Conservation (phyloP, 768 basidiomycete genomes). For the Collybia sordida region DNA sequence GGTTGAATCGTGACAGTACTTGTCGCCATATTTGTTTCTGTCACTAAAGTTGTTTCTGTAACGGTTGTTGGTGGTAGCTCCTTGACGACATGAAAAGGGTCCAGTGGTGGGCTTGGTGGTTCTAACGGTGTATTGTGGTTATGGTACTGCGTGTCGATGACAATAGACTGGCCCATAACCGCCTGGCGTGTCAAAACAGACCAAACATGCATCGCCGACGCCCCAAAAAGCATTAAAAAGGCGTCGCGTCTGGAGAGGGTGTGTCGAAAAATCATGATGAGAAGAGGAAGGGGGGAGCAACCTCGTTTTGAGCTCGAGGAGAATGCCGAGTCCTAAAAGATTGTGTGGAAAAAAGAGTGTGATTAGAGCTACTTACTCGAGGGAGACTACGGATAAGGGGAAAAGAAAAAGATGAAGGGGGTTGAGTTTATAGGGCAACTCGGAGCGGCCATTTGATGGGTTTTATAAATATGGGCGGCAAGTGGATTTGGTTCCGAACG, state of each 20-base stretch:
- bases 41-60: neutral
- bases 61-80: conserved; percentile 2
- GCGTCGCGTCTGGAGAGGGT: conserved; percentile 55
- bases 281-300: no score
- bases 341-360: no score
- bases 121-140: neutral
- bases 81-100: neutral
- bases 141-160: conserved; percentile 24
- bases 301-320: no score
- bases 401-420: no score
- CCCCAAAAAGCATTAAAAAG: conserved; percentile 58
- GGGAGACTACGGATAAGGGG: no score
- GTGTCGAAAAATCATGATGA: conserved; percentile 30
- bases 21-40: conserved; percentile 1
- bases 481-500: no score
- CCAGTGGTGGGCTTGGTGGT: conserved; percentile 1
- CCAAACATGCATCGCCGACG: conserved; percentile 54
- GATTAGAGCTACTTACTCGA: no score
- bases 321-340: no score
- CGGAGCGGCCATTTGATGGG: no score
- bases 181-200: conserved; percentile 33
- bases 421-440: no score
- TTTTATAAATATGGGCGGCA: no score
- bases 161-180: conserved; percentile 24
- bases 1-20: neutral